Conservation (phyloP, 257 asterid species). For the Anisodus acutangulus region DNA sequence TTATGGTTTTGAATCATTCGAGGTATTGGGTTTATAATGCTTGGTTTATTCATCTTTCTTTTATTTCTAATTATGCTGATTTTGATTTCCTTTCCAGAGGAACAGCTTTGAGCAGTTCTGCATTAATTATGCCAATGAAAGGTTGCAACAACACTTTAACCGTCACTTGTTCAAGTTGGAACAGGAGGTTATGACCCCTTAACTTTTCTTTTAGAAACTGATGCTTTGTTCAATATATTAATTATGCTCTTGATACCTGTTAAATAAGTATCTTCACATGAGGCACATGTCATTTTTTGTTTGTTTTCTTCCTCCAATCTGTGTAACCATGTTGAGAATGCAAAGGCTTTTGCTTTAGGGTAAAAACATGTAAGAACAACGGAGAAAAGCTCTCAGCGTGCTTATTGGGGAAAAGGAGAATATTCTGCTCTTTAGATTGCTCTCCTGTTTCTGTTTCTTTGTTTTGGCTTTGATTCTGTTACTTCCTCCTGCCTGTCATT, state of each 20-base stretch:
- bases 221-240: slow-evolving; percentile 19
- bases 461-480: neutral
- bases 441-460: neutral
- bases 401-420: neutral
- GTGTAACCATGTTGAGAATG: neutral
- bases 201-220: slow-evolving; percentile 24
- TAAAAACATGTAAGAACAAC: neutral
- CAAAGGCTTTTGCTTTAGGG: neutral
- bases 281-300: neutral
- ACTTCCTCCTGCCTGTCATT: neutral
- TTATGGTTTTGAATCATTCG: slow-evolving; percentile 97
- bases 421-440: neutral
- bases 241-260: slow-evolving; percentile 19
- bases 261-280: neutral
- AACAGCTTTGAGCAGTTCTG: slow-evolving; percentile 99
- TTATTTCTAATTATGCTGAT: slow-evolving; percentile 23
- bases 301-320: neutral
- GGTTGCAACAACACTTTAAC: slow-evolving; percentile 96
- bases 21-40: slow-evolving; percentile 52
- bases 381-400: neutral
- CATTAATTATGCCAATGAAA: slow-evolving; percentile 95
- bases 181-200: slow-evolving; percentile 76
- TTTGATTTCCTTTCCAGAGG: slow-evolving; percentile 54
- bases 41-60: slow-evolving; percentile 23
- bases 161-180: slow-evolving; percentile 98